A percentile compares a stretch with the other conserved stretches of the same genome.
Evolutionary conservation across 108 stramenopile species (phyloP).

Genomic region (Pseudonitzschia multiseries): DNA sequence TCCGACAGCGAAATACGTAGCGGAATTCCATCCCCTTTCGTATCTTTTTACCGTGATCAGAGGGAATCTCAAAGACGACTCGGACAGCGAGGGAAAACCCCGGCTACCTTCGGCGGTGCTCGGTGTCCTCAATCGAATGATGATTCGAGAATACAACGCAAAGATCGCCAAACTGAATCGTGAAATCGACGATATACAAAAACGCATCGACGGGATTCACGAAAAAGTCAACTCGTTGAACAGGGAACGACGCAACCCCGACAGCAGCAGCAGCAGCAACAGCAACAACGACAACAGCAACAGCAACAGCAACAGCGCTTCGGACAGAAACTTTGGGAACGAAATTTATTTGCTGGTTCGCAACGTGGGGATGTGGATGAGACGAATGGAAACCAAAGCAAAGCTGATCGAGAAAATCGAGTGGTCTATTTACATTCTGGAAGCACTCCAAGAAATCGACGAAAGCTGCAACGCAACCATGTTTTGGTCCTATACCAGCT

Average conservation of each 20-base stretch:
- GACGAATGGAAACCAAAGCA: constrained; percentile 15
- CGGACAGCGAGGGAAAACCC: background rate
- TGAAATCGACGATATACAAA: constrained; percentile 8
- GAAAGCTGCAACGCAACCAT: background rate
- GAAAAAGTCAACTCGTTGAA: background rate
- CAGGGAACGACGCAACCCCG: background rate
- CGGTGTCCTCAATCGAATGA: background rate
- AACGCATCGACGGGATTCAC: constrained; percentile 9
- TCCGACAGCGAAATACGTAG: background rate
- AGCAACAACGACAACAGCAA: too few relatives aligned
- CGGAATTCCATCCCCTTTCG: constrained; percentile 5
- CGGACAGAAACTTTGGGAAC: constrained; percentile 2
- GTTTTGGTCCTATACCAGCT: constrained; percentile 8
- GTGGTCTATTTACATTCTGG: background rate
- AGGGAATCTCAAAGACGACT: background rate
- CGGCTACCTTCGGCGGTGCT: background rate
- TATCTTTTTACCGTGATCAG: background rate
- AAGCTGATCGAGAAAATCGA: background rate
- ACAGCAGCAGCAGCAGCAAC: too few relatives aligned
- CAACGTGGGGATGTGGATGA: constrained; percentile 13
- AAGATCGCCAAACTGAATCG: constrained; percentile 3
- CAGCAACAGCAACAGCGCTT: background rate
- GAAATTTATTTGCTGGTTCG: constrained; percentile 5
- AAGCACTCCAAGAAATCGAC: constrained; percentile 11
- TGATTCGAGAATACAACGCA: background rate